Evolutionary conservation across 768 basidiomycete species (phyloP).

Genomic region (Rhodotorula paludigena): DNA sequence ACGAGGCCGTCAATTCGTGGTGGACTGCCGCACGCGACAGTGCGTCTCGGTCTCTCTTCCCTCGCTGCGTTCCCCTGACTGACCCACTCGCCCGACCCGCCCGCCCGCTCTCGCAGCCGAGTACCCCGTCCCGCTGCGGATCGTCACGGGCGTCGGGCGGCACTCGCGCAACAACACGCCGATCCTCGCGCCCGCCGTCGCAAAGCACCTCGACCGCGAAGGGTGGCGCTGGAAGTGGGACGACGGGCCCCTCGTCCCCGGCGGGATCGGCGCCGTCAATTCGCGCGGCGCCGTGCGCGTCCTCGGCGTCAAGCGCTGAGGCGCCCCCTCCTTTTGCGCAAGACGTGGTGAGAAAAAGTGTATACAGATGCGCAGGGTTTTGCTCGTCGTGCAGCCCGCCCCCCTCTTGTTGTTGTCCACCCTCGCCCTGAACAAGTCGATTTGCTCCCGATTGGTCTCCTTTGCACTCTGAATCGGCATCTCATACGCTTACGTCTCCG

Average conservation of each 20-base stretch:
- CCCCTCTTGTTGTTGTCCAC: too few species aligned
- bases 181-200: constrained; percentile 39
- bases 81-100: neutral
- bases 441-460: too few species aligned
- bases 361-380: neutral
- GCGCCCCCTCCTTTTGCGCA: neutral
- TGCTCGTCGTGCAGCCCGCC: too few species aligned
- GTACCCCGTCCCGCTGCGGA: constrained; percentile 29
- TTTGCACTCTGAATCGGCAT: too few species aligned
- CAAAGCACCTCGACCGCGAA: constrained; percentile 39
- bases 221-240: constrained; percentile 40
- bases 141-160: constrained; percentile 41
- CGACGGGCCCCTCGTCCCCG: constrained; percentile 21
- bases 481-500: too few species aligned
- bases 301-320: constrained; percentile 8
- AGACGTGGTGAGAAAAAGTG: neutral
- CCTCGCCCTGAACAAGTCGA: too few species aligned
- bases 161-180: constrained; percentile 38
- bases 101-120: constrained; percentile 4
- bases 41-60: neutral
- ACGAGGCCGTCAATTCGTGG: constrained; percentile 38
- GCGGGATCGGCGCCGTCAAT: neutral
- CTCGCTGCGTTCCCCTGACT: neutral
- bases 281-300: constrained; percentile 18
- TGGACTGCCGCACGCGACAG: constrained; percentile 28